phyloP scores from a whole-genome alignment of 495 filamentous ascomycete genomes.

The Hypoxylon intermedium region DNA sequence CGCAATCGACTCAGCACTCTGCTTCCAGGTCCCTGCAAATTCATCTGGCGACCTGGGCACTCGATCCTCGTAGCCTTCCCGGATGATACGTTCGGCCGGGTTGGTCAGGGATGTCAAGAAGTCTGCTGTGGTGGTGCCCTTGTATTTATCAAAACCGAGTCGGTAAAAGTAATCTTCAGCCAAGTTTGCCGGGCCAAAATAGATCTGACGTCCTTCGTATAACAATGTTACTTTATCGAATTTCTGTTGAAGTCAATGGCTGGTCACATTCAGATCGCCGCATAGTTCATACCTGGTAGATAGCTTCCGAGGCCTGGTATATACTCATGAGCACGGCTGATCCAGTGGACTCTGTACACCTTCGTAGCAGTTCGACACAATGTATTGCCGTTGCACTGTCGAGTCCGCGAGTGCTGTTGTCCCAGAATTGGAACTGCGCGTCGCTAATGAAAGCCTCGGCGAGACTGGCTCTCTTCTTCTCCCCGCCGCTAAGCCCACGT shows the following conservation, averaged over 20 bases:
- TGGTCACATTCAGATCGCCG: background rate
- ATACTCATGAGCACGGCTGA: slow-evolving; percentile 69
- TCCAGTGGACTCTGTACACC: slow-evolving; percentile 58
- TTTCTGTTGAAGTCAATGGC: background rate
- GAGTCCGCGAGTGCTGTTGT: slow-evolving; percentile 61
- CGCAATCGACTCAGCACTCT: slow-evolving; percentile 48
- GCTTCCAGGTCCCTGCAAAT: slow-evolving; percentile 63
- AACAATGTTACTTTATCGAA: slow-evolving; percentile 69
- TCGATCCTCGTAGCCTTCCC: slow-evolving; percentile 56
- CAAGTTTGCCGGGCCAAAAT: slow-evolving; percentile 61
- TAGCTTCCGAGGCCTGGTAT: slow-evolving; percentile 75
- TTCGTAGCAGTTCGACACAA: slow-evolving; percentile 56
- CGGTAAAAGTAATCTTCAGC: slow-evolving; percentile 65
- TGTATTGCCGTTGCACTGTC: slow-evolving; percentile 58
- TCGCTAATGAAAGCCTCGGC: slow-evolving; percentile 47
- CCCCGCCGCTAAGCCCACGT: slow-evolving; percentile 67
- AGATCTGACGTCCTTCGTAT: slow-evolving; percentile 70
- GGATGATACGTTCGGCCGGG: slow-evolving; percentile 36
- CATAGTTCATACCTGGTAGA: slow-evolving; percentile 58
- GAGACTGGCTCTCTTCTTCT: slow-evolving; percentile 57
- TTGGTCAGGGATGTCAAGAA: slow-evolving; percentile 76
- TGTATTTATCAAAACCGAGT: slow-evolving; percentile 55
- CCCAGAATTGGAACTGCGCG: slow-evolving; percentile 51
- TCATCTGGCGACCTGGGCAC: slow-evolving; percentile 69
- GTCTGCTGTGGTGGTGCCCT: slow-evolving; percentile 69